phyloP scores from a whole-genome alignment of 352 stramenopile species.

The Phytophthora chlamydospora region DNA sequence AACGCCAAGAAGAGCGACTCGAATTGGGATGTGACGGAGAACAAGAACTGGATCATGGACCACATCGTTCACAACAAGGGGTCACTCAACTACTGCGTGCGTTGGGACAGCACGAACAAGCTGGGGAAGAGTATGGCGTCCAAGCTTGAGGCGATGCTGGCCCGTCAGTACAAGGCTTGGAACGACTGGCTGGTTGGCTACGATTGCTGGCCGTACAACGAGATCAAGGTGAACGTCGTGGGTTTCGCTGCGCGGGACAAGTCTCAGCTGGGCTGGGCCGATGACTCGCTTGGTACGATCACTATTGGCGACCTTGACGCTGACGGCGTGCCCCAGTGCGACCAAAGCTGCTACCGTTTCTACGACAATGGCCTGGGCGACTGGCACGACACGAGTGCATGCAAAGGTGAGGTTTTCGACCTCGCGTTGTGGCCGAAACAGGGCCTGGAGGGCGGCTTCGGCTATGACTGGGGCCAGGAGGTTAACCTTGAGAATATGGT shows the following conservation, averaged over 20 bases:
- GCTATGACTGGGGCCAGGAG: conserved; percentile 15
- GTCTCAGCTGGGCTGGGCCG: conserved; percentile 30
- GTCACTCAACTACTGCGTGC: conserved; percentile 47
- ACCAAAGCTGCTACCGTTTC: conserved; percentile 31
- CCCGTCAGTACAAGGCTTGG: conserved; percentile 41
- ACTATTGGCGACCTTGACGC: conserved; percentile 26
- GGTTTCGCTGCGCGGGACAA: conserved; percentile 12
- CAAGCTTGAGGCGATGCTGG: conserved; percentile 42
- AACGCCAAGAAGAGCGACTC: conserved; percentile 7
- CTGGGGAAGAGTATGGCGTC: conserved; percentile 33
- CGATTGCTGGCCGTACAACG: conserved; percentile 18
- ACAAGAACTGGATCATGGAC: conserved; percentile 36
- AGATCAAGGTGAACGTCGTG: conserved; percentile 19
- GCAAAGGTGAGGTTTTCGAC: conserved; percentile 28
- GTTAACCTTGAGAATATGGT: conserved; percentile 34
- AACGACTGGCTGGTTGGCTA: conserved; percentile 41
- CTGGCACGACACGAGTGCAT: conserved; percentile 29
- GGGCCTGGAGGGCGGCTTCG: conserved; percentile 23
- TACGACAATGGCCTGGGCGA: conserved; percentile 16
- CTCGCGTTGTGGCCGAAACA: conserved; percentile 34
- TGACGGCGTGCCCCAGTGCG: conserved; percentile 31
- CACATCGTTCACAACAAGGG: conserved; percentile 44
- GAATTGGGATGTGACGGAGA: conserved; percentile 7
- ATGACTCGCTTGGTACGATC: conserved; percentile 40
- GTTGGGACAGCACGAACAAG: conserved; percentile 42